Evolutionary conservation across 257 asterid genomes (phyloP).

Genomic region (Galeopsis tetrahit): DNA sequence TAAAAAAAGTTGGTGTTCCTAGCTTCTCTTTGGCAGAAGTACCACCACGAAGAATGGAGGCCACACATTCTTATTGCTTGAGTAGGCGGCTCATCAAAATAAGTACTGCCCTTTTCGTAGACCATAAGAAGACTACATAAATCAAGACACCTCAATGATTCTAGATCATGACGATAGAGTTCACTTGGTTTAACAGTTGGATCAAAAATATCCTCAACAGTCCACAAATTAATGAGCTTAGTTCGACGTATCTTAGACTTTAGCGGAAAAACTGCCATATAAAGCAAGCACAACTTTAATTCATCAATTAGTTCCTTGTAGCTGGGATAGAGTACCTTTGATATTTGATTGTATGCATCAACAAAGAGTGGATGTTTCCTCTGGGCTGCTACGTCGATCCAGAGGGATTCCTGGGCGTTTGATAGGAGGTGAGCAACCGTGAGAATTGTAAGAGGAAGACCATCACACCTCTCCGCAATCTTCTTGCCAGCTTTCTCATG

Average conservation of each 20-base stretch:
- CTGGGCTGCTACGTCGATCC: too few relatives aligned
- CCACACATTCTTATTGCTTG: too few relatives aligned
- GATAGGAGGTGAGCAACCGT: too few relatives aligned
- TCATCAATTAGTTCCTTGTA: background rate
- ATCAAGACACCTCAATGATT: background rate
- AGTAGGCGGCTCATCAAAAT: too few relatives aligned
- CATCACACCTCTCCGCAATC: background rate
- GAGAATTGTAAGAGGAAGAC: background rate
- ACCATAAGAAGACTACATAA: too few relatives aligned
- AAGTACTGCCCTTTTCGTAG: too few relatives aligned
- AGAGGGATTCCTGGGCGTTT: too few relatives aligned
- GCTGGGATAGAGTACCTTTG: conserved; percentile 26
- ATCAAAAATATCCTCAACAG: background rate
- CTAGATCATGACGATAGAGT: background rate
- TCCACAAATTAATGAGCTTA: too few relatives aligned
- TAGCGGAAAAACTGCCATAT: too few relatives aligned
- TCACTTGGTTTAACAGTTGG: background rate
- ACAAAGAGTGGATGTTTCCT: too few relatives aligned
- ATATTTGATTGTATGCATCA: background rate
- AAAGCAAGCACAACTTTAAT: conserved; percentile 13
- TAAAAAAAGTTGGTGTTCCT: background rate
- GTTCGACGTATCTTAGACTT: too few relatives aligned
- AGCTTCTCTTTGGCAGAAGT: background rate
- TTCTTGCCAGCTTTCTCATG: background rate
- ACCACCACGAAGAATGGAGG: background rate